These are phyloP conservation scores for Tricholoma hemisulphureum DNA, from an alignment of 768 basidiomycete species.

Conservation along the genomic window DNA sequence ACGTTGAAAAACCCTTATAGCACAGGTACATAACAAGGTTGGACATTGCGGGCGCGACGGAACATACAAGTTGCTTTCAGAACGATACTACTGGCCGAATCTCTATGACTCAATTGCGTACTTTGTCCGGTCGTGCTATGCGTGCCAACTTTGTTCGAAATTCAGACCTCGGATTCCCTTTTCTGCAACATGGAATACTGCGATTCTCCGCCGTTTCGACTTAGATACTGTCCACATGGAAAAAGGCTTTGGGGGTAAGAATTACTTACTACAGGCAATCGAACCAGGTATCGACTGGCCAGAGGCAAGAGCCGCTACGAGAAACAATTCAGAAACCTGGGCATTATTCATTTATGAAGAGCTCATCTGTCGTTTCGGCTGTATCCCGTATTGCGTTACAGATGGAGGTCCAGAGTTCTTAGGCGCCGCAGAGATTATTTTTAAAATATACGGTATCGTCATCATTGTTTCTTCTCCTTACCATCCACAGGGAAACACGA, in stretches of 20 bases:
- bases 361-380: too few relatives aligned
- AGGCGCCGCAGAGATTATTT: too few relatives aligned
- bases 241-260: constrained; percentile 19
- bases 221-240: too few relatives aligned
- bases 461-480: too few relatives aligned
- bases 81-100: constrained; percentile 35
- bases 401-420: too few relatives aligned
- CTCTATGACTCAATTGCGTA: constrained; percentile 28
- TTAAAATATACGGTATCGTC: too few relatives aligned
- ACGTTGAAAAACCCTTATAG: constrained; percentile 16
- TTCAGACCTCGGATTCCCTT: constrained; percentile 20
- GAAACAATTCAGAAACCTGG: constrained; percentile 24
- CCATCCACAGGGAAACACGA: constrained; percentile 33
- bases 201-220: constrained; percentile 24
- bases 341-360: too few relatives aligned
- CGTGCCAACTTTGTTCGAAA: constrained; percentile 27
- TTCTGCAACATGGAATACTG: constrained; percentile 12
- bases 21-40: constrained; percentile 26
- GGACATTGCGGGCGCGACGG: constrained; percentile 32
- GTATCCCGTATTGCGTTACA: too few relatives aligned
- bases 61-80: constrained; percentile 14
- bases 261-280: constrained; percentile 21
- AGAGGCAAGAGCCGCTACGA: too few relatives aligned
- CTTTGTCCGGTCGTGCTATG: constrained; percentile 30
- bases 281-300: constrained; percentile 24